phyloP scores from a whole-genome alignment of 2,329 filamentous ascomycete species.

The Aspergillus aculeatinus region DNA sequence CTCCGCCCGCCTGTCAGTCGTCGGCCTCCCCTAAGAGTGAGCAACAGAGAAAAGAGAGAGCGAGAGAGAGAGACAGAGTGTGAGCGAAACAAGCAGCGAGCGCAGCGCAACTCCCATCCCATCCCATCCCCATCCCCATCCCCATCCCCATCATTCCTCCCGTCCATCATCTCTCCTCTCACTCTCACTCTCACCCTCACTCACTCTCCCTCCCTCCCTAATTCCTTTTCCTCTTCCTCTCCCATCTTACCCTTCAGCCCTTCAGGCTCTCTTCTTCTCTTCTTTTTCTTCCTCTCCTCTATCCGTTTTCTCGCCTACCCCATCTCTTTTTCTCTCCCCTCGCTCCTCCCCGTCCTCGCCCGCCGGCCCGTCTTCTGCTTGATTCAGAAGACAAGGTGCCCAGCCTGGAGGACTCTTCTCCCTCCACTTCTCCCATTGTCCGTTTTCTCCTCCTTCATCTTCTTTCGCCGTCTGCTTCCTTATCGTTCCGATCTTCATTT shows the following conservation, averaged over 20 bases:
- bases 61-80: slow-evolving; percentile 1
- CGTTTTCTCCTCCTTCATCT: slow-evolving; percentile 11
- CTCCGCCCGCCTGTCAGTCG: slow-evolving; percentile 22
- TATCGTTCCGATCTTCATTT: slow-evolving; percentile 7
- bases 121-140: no score
- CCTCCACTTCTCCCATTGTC: slow-evolving; percentile 15
- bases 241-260: slow-evolving; percentile 30
- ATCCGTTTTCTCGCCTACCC: slow-evolving; percentile 16
- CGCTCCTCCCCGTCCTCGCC: slow-evolving; percentile 19
- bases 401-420: slow-evolving; percentile 24
- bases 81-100: background rate
- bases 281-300: slow-evolving; percentile 17
- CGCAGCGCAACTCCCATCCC: slow-evolving; percentile 6
- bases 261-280: slow-evolving; percentile 11
- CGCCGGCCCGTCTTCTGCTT: slow-evolving; percentile 31
- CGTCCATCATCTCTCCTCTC: slow-evolving; percentile 30
- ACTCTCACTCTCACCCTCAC: slow-evolving; percentile 24
- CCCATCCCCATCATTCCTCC: slow-evolving; percentile 28
- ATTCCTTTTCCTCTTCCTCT: slow-evolving; percentile 25
- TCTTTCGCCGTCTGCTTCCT: slow-evolving; percentile 9
- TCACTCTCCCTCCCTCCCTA: slow-evolving; percentile 23
- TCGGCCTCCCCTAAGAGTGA: slow-evolving; percentile 18
- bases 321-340: slow-evolving; percentile 22
- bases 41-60: slow-evolving; percentile 8
- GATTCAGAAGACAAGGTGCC: slow-evolving; percentile 30